Percentiles rank a stretch among this genome's conserved stretches.
Conservation (phyloP, 1,139 yeast genomes). For the Starmera stellimalicola region DNA sequence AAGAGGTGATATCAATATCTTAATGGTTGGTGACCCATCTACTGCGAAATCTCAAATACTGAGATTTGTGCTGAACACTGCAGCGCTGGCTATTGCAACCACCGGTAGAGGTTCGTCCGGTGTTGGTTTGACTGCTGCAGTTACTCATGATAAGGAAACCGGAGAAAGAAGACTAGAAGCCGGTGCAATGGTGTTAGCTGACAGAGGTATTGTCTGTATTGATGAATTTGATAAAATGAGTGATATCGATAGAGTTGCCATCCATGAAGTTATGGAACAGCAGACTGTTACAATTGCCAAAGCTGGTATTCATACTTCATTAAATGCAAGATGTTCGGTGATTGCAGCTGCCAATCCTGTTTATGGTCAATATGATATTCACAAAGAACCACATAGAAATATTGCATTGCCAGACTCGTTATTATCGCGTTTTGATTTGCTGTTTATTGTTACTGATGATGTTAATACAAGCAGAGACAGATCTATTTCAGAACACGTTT, state of each 20-base stretch:
- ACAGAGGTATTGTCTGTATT: constrained; percentile 94
- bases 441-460: constrained; percentile 94
- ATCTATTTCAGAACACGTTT: constrained; percentile 85
- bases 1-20: constrained; percentile 92
- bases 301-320: constrained; percentile 95
- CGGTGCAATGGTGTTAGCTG: constrained; percentile 99
- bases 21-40: constrained; percentile 99
- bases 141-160: constrained; percentile 90
- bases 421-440: constrained; percentile 89
- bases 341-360: constrained; percentile 99
- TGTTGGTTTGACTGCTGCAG: constrained; percentile 99
- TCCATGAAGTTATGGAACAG: constrained; percentile 99
- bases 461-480: constrained; percentile 81
- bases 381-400: constrained; percentile 92
- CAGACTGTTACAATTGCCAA: constrained; percentile 98
- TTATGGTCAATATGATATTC: constrained; percentile 93
- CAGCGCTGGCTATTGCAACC: constrained; percentile 92
- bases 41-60: constrained; percentile 96
- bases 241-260: constrained; percentile 93
- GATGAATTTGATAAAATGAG: constrained; percentile 99
- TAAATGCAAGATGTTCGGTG: constrained; percentile 95
- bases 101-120: constrained; percentile 99
- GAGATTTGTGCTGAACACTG: constrained; percentile 89
- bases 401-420: constrained; percentile 96
- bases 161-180: constrained; percentile 97